Conservation (phyloP, 1,284 basidiomycete species). For the Papiliotrema flavescens region DNA sequence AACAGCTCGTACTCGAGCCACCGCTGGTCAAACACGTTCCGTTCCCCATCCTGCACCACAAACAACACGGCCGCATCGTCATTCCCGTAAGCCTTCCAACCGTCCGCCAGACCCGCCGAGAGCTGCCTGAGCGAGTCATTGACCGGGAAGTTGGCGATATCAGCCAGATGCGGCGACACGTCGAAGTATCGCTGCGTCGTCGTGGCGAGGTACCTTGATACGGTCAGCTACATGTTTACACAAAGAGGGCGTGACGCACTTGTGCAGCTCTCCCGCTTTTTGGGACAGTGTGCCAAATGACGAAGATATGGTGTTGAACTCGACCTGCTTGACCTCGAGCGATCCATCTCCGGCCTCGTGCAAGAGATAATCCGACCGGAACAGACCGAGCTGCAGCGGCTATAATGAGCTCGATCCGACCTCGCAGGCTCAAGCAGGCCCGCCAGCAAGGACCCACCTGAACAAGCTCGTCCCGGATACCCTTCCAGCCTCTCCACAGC, state of each 20-base stretch:
- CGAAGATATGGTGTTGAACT: constrained; percentile 95
- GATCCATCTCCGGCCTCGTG: constrained; percentile 53
- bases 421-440: neutral
- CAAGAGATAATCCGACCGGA: constrained; percentile 93
- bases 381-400: constrained; percentile 85
- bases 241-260: constrained; percentile 51
- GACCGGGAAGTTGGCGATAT: constrained; percentile 60
- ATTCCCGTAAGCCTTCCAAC: constrained; percentile 66
- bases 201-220: constrained; percentile 62
- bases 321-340: constrained; percentile 82
- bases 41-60: constrained; percentile 81
- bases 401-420: constrained; percentile 44
- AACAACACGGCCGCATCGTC: constrained; percentile 61
- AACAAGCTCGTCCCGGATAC: constrained; percentile 59
- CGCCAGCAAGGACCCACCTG: constrained; percentile 34
- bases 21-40: constrained; percentile 95
- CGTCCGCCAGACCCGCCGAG: constrained; percentile 70
- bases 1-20: constrained; percentile 82
- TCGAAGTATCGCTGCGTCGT: constrained; percentile 63
- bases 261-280: constrained; percentile 69
- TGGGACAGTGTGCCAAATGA: constrained; percentile 85
- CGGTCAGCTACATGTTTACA: neutral
- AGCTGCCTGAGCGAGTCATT: constrained; percentile 73
- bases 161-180: constrained; percentile 56
- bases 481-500: constrained; percentile 82